Evolutionary conservation across 306 rosid genomes (phyloP).

Genomic region (Pterocarpus macrocarpus): DNA sequence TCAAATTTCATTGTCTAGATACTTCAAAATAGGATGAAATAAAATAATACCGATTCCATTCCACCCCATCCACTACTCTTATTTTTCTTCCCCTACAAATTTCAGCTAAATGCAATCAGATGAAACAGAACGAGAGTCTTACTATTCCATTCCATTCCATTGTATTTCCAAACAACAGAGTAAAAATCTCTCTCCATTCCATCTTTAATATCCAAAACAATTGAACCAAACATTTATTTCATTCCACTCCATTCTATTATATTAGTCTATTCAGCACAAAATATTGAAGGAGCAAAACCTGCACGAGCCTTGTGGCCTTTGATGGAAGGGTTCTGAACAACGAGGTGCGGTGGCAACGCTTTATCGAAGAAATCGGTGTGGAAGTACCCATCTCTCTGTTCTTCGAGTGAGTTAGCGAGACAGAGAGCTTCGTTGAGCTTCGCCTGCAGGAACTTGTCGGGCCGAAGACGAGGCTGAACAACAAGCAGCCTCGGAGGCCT

Average conservation of each 20-base stretch:
- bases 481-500: slow-evolving; percentile 77
- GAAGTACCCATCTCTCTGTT: slow-evolving; percentile 80
- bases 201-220: neutral
- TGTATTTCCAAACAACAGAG: neutral
- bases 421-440: slow-evolving; percentile 96
- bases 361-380: slow-evolving; percentile 67
- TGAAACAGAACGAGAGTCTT: too few species aligned
- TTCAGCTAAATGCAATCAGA: too few species aligned
- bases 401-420: slow-evolving; percentile 88
- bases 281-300: slow-evolving; percentile 45
- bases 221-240: neutral
- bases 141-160: neutral
- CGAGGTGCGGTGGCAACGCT: slow-evolving; percentile 71
- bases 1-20: neutral
- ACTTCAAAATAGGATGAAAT: neutral
- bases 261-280: neutral
- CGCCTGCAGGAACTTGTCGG: slow-evolving; percentile 67
- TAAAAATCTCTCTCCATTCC: neutral
- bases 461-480: slow-evolving; percentile 90
- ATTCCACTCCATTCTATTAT: neutral
- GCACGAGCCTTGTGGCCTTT: slow-evolving; percentile 76
- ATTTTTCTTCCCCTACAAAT: too few species aligned
- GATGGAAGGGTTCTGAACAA: slow-evolving; percentile 83
- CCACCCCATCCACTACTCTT: neutral
- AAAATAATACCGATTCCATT: neutral